phyloP scores from a whole-genome alignment of 257 asterid genomes.

The Handroanthus guayacan region DNA sequence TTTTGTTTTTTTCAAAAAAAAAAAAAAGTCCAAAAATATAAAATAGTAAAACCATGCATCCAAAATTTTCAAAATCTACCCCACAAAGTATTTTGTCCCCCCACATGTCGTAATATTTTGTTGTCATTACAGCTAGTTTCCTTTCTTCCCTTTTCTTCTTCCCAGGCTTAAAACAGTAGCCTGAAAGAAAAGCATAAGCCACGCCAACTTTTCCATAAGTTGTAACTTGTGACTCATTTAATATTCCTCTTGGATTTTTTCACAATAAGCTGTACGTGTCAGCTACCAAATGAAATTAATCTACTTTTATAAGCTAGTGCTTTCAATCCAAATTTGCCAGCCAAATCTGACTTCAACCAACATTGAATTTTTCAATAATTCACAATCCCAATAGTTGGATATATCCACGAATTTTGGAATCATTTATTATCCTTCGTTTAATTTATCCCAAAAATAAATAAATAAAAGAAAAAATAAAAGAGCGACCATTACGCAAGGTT shows the following conservation, averaged over 20 bases:
- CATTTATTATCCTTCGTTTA: not conserved
- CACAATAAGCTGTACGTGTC: not conserved
- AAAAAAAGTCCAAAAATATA: too few relatives aligned
- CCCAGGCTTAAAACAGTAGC: not conserved
- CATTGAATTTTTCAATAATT: conserved; percentile 1
- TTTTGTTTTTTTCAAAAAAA: too few relatives aligned
- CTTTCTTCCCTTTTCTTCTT: not conserved
- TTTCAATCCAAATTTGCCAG: not conserved
- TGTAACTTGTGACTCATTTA: not conserved
- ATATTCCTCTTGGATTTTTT: not conserved
- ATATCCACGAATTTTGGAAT: conserved; percentile 19
- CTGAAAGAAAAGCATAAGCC: not conserved
- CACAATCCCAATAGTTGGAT: conserved; percentile 9
- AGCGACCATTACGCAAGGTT: conserved; percentile 3
- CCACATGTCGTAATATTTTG: not conserved
- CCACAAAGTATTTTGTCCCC: not conserved
- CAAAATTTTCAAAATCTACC: not conserved
- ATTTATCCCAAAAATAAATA: not conserved
- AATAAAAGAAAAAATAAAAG: not conserved
- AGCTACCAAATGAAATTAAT: not conserved
- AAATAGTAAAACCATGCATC: too few relatives aligned
- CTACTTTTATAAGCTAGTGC: not conserved
- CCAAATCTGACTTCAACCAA: conserved; percentile 27
- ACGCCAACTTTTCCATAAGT: not conserved
- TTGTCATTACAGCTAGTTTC: not conserved